phyloP scores from a whole-genome alignment of 495 filamentous ascomycete genomes.

The Tirmania nivea region DNA sequence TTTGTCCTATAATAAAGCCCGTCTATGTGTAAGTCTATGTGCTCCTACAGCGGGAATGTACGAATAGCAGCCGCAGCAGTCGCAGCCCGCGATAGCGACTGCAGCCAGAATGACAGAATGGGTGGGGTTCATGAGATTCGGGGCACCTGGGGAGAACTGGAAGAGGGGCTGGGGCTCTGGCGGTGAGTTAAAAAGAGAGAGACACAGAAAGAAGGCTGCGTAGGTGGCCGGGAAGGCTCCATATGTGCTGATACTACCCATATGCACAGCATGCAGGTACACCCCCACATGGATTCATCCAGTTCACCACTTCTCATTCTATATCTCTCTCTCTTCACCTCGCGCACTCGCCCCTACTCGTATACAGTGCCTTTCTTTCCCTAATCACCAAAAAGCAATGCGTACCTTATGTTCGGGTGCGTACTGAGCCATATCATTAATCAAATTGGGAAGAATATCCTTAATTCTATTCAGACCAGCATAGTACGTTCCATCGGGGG shows the following conservation, averaged over 20 bases:
- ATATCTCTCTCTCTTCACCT: neutral
- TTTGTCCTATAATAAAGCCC: constrained; percentile 47
- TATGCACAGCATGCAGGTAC: no score
- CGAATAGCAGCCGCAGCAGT: neutral
- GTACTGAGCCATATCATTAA: constrained; percentile 82
- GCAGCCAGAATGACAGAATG: no score
- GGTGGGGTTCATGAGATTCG: no score
- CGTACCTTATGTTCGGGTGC: constrained; percentile 95
- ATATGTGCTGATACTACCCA: no score
- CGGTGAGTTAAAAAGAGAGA: no score
- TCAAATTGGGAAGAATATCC: constrained; percentile 73
- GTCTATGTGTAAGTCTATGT: neutral
- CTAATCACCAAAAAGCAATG: constrained; percentile 8
- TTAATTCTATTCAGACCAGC: constrained; percentile 93
- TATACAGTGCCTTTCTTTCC: neutral
- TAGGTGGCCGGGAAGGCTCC: no score
- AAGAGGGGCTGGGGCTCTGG: neutral
- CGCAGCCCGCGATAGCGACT: no score
- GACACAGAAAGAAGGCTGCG: no score
- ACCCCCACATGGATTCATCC: no score
- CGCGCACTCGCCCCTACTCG: no score
- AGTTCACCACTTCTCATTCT: neutral
- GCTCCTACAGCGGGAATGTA: neutral
- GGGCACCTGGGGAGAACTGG: no score
- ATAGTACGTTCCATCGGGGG: constrained; percentile 75